Base-by-base conservation (phyloP, 441 rosid species). In the Populus tomentosa region DNA sequence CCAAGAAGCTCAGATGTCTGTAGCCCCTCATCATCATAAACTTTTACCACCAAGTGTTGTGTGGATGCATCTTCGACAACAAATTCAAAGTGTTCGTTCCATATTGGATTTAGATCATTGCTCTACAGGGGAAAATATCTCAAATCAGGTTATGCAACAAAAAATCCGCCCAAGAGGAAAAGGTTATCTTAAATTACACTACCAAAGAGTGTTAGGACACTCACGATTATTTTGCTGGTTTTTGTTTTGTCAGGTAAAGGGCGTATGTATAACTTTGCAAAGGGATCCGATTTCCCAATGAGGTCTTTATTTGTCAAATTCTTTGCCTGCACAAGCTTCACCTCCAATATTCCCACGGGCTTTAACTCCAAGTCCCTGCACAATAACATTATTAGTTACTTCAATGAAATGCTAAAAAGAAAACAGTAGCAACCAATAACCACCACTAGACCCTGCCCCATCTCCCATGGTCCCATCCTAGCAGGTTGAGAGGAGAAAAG, bases 231-330 rank as follows among this genome's bases (percentile, higher is more conserved):
- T 88, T 85, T 97, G 85, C 98, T 97, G 70, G 85, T 92, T 74
- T 90, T 90, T 69, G 78, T 93, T 86, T 84, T 89, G 81, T 91
- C 85, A 7, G 85, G 94, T 75, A 97, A 72, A 0, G 99, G 98
- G 30, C 99, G 97, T 66, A 97, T 74, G 71, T 88, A 94, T 24
- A 97, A 35, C 38, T 84, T 87, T 65, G 91, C 97, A 79, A 77
- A 97, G 73, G 99, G 98, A 91, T 97, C 99, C 0, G 99, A 94
- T 87, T 93, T 97, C 77, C 98, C 98, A 35, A 97, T 83, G 30
- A 97, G 14, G 83, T 97, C 99, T 90, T 94, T 97, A 82, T 94
- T 93, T 35, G 93, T 80, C 79, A 97, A 86, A 14, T 88, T 93
- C 80, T 89, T 97, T 75, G 97, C 99, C 87, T 97, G 98, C 80